Evolutionary conservation across 306 rosid species (phyloP), one percentile per base, ranked within the genome.

Genomic region (Fragaria ananassa): DNA sequence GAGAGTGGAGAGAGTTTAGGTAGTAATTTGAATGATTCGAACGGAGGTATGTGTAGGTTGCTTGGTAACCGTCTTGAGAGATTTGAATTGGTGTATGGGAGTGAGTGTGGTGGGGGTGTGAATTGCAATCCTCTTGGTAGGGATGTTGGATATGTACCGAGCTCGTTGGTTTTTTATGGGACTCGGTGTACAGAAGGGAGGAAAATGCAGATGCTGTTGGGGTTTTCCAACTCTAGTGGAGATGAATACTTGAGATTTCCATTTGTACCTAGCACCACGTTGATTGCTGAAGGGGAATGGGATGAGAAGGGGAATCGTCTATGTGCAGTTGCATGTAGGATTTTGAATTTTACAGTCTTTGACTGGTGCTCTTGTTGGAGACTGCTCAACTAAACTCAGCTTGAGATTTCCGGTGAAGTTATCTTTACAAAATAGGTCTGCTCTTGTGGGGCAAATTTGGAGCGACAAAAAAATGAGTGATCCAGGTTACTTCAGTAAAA

Each of bases 261-360:
- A 0, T 89, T 89, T 74, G 64, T 81, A 23, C 95, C 94, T 1
- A 85, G 79, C 65, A 65, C 81, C 0, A 87, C 89, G 0, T 77
- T 92, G 69, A 61, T 92, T 77, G 85, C 93, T 44, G 96, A 92
- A 81, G 98, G 93, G 37, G 61, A 47, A n/a, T 92, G 97, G 98
- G 89, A 94, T 79, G 89, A 85, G 85, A 85, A 86, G 79, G 87
- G 80, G 79, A 89, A 83, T 41, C 84, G 39, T 45, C 81, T 91
- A 13, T 85, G 95, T 54, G 93, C 81, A 19, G 81, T 83, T 68
- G 98, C 82, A 0, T 92, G 95, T 82, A 86, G 92, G 76, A 84
- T 94, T 62, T 73, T 92, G 89, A 89, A 87, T 76, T 78, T 76
- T 66, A 78, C 88, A 0, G 14, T 79, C 87, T 62, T 77, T 70